Conservation (phyloP, 352 stramenopile genomes). For the Globisporangium nunn region DNA sequence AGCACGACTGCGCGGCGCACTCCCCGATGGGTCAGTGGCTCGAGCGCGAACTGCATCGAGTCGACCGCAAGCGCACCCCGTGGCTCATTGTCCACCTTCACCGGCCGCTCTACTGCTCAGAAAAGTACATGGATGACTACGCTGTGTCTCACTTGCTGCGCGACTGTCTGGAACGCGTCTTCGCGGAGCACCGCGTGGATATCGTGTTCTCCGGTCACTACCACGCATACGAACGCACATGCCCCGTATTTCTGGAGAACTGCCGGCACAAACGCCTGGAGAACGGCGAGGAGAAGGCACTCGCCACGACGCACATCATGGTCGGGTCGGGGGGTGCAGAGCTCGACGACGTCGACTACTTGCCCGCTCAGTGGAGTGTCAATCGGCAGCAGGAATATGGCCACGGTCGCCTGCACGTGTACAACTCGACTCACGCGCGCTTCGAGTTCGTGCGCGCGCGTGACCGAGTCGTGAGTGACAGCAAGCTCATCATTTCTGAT, state of each 20-base stretch:
- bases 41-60: slow-evolving; percentile 12
- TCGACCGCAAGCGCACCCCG: slow-evolving; percentile 19
- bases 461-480: slow-evolving; percentile 22
- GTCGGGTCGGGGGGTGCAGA: slow-evolving; percentile 34
- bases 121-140: slow-evolving; percentile 11
- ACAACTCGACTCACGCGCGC: slow-evolving; percentile 27
- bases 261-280: slow-evolving; percentile 12
- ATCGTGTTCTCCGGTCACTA: slow-evolving; percentile 23
- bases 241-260: slow-evolving; percentile 16
- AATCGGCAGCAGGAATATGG: slow-evolving; percentile 27
- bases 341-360: slow-evolving; percentile 27
- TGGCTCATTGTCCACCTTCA: slow-evolving; percentile 26
- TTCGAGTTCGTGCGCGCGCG: slow-evolving; percentile 31
- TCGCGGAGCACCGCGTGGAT: slow-evolving; percentile 19
- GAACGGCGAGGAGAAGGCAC: slow-evolving; percentile 7
- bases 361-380: slow-evolving; percentile 15
- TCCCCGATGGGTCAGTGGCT: slow-evolving; percentile 21
- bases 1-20: slow-evolving; percentile 16
- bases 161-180: slow-evolving; percentile 12
- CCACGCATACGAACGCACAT: slow-evolving; percentile 26
- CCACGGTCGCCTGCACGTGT: slow-evolving; percentile 31
- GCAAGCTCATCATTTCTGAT: slow-evolving; percentile 25
- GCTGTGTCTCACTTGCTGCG: slow-evolving; percentile 15
- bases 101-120: slow-evolving; percentile 22
- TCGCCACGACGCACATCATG: slow-evolving; percentile 32